Percentiles rank a stretch among this genome's conserved stretches.
Evolutionary conservation across 2,329 filamentous ascomycete genomes (phyloP).

Genomic region (Ceratocystiopsis brevicomis): DNA sequence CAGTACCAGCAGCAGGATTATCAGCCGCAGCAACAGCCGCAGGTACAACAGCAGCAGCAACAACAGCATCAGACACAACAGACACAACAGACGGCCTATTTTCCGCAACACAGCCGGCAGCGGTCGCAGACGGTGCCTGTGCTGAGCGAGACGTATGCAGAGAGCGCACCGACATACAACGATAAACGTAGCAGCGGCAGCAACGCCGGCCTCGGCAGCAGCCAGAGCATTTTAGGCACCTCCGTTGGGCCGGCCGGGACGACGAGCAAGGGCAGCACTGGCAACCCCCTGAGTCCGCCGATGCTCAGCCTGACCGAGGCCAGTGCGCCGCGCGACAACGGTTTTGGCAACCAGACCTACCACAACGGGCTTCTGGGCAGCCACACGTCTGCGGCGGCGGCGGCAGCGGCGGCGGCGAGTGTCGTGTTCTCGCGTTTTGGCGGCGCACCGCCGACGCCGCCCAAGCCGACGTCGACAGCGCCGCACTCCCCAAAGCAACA

Average conservation of each 20-base stretch:
- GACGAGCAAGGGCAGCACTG: slow-evolving; percentile 4
- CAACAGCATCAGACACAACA: slow-evolving; percentile 14
- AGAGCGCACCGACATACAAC: too few species aligned
- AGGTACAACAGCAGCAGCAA: slow-evolving; percentile 14
- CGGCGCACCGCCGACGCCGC: slow-evolving; percentile 27
- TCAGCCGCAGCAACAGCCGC: slow-evolving; percentile 36
- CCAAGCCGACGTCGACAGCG: slow-evolving; percentile 18
- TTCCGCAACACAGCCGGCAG: slow-evolving; percentile 24
- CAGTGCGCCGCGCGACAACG: slow-evolving; percentile 38
- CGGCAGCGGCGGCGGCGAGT: slow-evolving; percentile 55
- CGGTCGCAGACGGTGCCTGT: slow-evolving; percentile 57
- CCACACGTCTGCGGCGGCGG: slow-evolving; percentile 43
- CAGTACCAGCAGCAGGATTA: slow-evolving; percentile 32
- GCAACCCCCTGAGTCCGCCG: slow-evolving; percentile 39
- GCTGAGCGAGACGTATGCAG: slow-evolving; percentile 22
- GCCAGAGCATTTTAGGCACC: too few species aligned
- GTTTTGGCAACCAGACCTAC: slow-evolving; percentile 32
- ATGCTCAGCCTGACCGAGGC: slow-evolving; percentile 46
- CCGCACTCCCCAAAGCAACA: slow-evolving; percentile 8
- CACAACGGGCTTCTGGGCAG: slow-evolving; percentile 42
- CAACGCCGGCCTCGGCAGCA: too few species aligned
- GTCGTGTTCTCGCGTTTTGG: slow-evolving; percentile 51
- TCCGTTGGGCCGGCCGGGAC: too few species aligned
- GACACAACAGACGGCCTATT: slow-evolving; percentile 19
- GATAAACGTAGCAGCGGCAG: slow-evolving; percentile 22